phyloP scores from a whole-genome alignment of 495 filamentous ascomycete species.

The Aspergillus heteromorphus region DNA sequence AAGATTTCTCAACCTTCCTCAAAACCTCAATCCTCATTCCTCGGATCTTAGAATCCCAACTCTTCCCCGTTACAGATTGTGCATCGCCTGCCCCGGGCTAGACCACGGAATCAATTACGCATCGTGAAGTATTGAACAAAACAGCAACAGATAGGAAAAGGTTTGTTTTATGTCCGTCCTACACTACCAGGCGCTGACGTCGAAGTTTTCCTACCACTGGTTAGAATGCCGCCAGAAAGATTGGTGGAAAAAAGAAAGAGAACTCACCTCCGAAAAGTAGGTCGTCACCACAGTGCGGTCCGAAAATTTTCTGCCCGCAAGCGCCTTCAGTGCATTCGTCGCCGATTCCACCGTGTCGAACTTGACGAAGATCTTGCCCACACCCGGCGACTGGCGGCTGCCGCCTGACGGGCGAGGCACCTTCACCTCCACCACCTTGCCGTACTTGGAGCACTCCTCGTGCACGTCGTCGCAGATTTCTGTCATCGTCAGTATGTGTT shows the following conservation, averaged over 20 bases:
- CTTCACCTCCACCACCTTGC: conserved; percentile 77
- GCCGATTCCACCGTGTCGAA: conserved; percentile 74
- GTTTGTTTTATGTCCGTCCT: background rate
- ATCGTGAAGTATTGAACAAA: conserved; percentile 7
- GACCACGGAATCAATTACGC: background rate
- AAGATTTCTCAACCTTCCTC: background rate
- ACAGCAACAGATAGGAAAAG: conserved; percentile 2
- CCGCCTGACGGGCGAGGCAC: conserved; percentile 81
- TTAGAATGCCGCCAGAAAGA: conserved; percentile 10
- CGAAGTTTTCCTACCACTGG: conserved; percentile 62
- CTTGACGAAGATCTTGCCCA: conserved; percentile 97
- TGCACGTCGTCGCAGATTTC: conserved; percentile 92
- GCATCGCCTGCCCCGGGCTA: background rate
- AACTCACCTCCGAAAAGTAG: conserved; percentile 81
- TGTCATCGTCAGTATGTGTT: conserved; percentile 24
- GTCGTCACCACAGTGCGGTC: conserved; percentile 94
- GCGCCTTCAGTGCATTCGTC: conserved; percentile 73
- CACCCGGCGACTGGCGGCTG: conserved; percentile 75
- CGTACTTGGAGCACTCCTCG: conserved; percentile 90
- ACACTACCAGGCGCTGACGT: conserved; percentile 67
- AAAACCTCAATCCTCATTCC: too few species aligned
- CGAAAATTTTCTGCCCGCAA: conserved; percentile 91
- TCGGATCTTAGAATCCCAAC: too few species aligned
- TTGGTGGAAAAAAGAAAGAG: background rate
- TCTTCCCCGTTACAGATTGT: background rate